Conservation (phyloP, 1,284 basidiomycete genomes). For the Leccinum fuscescens region DNA sequence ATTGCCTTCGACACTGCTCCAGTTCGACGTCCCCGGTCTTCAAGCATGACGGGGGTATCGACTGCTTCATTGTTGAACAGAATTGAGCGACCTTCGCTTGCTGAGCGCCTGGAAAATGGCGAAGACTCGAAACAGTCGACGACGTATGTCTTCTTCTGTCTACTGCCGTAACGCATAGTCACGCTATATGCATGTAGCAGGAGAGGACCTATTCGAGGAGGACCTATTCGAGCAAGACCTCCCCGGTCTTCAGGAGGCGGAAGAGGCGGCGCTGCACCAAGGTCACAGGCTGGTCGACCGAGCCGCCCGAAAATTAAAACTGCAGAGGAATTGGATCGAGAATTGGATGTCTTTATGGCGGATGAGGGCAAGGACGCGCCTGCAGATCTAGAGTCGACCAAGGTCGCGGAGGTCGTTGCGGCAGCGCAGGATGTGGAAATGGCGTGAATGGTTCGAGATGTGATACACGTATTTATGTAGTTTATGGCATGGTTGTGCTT, state of each 20-base stretch:
- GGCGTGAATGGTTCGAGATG: constrained; percentile 31
- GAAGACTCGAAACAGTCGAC: constrained; percentile 10
- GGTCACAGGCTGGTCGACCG: constrained; percentile 20
- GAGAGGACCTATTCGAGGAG: constrained; percentile 25
- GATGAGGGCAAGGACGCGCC: constrained; percentile 43
- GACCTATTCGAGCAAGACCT: constrained; percentile 23
- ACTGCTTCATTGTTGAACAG: constrained; percentile 33
- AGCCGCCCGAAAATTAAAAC: constrained; percentile 54
- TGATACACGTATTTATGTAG: constrained; percentile 1
- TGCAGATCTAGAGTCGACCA: constrained; percentile 19
- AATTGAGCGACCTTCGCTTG: constrained; percentile 36
- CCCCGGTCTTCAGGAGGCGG: constrained; percentile 14
- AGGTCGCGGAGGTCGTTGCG: constrained; percentile 20
- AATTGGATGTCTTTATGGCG: constrained; percentile 90
- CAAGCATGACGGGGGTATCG: constrained; percentile 30
- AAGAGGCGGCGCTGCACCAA: constrained; percentile 10
- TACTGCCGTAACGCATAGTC: neutral
- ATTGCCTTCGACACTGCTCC: constrained; percentile 62
- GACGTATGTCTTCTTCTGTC: constrained; percentile 14
- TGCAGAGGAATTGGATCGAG: constrained; percentile 84
- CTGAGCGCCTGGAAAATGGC: constrained; percentile 24
- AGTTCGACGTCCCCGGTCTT: constrained; percentile 36
- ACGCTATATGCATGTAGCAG: constrained; percentile 12
- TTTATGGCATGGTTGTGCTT: neutral
- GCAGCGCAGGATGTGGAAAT: constrained; percentile 52